Evolutionary conservation across 768 basidiomycete genomes (phyloP), one percentile per base, ranked within the genome.

Genomic region (Coprinopsis cinerea): DNA sequence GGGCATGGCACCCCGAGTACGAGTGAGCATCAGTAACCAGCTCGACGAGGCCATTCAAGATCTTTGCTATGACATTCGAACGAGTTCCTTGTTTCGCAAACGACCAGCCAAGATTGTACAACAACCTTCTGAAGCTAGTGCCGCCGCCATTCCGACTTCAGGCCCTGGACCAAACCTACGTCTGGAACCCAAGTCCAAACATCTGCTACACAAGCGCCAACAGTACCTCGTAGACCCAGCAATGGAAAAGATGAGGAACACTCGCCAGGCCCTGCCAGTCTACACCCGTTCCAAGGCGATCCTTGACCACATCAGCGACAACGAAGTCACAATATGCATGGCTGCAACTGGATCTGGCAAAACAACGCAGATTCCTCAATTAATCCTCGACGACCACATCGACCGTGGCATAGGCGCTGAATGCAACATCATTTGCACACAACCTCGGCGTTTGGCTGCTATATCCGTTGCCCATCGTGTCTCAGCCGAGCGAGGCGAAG

Each of bases 291-390:
- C 85, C 1, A 69, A 74, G 3, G 77, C 85, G 9, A 74, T 96
- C 35, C 61, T 95, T 44, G 61, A 74, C 1, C 83, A 85, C 53
- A 82, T 97, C 56, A 67, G 71, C 17, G 67, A 78, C 25, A 82
- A 95, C 64, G 88, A 92, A 13, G 91, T 96, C 51, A 88, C 88
- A 0, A 82, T 95, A 57, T 82, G 85, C 56, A 87, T 92, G 84
- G 91, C 91, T 41, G 81, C 87, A 5, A 92, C 92, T 2, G 91
- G 92, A 28, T 92, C 90, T 1, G 92, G 93, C 1, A 96, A 96
- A 70, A 95, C 92, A 5, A 96, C 93, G 0, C 94, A 97, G 64
- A 80, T 96, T 22, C 94, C 94, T 4, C 94, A 96, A 64, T 75
- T 96, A 41, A 82, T 96, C 54, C 75, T 97, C 43, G 93, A 97